These are phyloP conservation scores for Coriaria nepalensis DNA, from an alignment of 306 rosid species.

Conservation along the genomic window DNA sequence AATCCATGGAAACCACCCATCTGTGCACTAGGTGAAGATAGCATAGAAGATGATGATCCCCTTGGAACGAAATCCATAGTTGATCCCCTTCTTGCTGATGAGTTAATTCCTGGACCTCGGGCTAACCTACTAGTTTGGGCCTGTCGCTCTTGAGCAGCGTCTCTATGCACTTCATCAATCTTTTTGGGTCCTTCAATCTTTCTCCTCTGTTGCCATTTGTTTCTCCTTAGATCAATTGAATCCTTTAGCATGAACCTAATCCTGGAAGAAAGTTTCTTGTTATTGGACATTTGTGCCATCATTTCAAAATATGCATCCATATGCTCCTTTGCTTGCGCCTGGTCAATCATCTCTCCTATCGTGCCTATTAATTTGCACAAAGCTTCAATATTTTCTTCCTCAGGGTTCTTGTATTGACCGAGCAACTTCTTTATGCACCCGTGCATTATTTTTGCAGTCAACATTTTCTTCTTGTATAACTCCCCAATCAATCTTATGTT, in stretches of 20 bases:
- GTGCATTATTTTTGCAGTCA: conserved; percentile 95
- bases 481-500: conserved; percentile 95
- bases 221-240: conserved; percentile 73
- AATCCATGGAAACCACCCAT: conserved; percentile 52
- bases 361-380: conserved; percentile 97
- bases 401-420: conserved; percentile 71
- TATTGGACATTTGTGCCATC: conserved; percentile 50
- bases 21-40: conserved; percentile 49
- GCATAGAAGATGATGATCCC: conserved; percentile 34
- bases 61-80: conserved; percentile 57
- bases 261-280: conserved; percentile 78
- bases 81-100: conserved; percentile 49
- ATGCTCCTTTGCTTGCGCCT: conserved; percentile 68
- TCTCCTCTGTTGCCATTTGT: conserved; percentile 89
- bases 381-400: conserved; percentile 89
- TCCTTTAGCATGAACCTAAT: conserved; percentile 95
- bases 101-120: conserved; percentile 55
- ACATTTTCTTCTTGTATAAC: conserved; percentile 83
- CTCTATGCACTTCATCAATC: conserved; percentile 96
- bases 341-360: conserved; percentile 94
- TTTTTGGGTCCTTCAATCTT: conserved; percentile 95
- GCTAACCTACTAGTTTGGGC: conserved; percentile 64
- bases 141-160: conserved; percentile 92
- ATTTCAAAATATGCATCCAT: conserved; percentile 79
- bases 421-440: conserved; percentile 70